These are phyloP conservation scores for Aspergillus novofumigatus DNA, from an alignment of 2,329 filamentous ascomycete species.

Conservation along the genomic window DNA sequence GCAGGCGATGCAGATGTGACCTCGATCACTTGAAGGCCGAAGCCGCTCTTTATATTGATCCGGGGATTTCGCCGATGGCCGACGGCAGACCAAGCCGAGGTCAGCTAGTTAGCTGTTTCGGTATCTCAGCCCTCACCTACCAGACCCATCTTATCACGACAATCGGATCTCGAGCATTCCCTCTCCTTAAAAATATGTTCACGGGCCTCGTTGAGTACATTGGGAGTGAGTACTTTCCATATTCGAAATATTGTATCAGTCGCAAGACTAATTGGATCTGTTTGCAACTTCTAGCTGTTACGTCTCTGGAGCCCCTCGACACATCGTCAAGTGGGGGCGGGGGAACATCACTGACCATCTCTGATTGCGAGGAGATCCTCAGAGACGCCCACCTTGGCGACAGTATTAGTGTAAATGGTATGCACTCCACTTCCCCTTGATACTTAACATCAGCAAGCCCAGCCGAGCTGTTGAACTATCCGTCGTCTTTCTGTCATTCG, in stretches of 20 bases:
- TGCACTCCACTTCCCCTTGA: neutral
- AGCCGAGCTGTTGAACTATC: neutral
- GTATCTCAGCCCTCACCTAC: neutral
- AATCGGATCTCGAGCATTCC: neutral
- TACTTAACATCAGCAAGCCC: neutral
- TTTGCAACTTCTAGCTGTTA: slow-evolving; percentile 60
- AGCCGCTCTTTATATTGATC: slow-evolving; percentile 14
- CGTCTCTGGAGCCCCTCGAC: slow-evolving; percentile 74
- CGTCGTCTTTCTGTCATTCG: neutral
- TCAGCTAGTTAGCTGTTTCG: slow-evolving; percentile 13
- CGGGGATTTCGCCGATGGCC: slow-evolving; percentile 9
- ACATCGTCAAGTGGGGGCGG: slow-evolving; percentile 65
- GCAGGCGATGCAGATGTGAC: neutral
- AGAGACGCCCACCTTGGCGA: slow-evolving; percentile 81
- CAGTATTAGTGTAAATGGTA: slow-evolving; percentile 89
- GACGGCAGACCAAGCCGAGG: slow-evolving; percentile 22
- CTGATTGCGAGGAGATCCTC: slow-evolving; percentile 70
- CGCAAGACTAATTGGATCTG: slow-evolving; percentile 1
- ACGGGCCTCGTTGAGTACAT: slow-evolving; percentile 91
- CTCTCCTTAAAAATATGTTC: slow-evolving; percentile 64
- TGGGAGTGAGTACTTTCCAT: slow-evolving; percentile 64
- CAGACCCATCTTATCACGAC: neutral
- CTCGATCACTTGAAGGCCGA: slow-evolving; percentile 14
- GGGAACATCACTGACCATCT: slow-evolving; percentile 87
- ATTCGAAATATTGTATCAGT: neutral